Evolutionary conservation across 1,139 yeast genomes (phyloP).

Genomic region (Geotrichum europaeum): DNA sequence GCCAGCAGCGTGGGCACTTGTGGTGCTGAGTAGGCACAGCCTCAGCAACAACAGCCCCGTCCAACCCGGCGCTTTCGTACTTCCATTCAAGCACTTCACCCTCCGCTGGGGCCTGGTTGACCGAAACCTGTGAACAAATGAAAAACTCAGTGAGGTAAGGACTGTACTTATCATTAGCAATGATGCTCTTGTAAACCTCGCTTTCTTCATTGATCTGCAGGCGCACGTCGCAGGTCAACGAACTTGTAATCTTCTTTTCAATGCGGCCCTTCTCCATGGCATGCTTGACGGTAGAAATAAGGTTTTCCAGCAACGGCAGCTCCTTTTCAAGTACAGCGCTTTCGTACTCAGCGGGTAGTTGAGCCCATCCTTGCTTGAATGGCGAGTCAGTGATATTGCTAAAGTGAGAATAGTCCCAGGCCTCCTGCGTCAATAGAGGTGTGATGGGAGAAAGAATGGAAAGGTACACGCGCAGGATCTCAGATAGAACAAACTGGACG

Average conservation of each 20-base stretch:
- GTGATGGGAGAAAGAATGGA: conserved; percentile 71
- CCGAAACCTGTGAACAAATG: conserved; percentile 53
- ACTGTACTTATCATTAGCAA: conserved; percentile 22
- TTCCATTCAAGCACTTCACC: conserved; percentile 27
- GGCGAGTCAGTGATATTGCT: conserved; percentile 44
- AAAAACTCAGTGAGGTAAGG: conserved; percentile 47
- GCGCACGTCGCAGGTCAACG: conserved; percentile 54
- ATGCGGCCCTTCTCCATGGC: conserved; percentile 45
- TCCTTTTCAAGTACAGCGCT: conserved; percentile 31
- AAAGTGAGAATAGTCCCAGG: conserved; percentile 52
- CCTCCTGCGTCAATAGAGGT: conserved; percentile 83
- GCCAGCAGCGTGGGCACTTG: conserved; percentile 96
- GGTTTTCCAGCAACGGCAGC: conserved; percentile 38
- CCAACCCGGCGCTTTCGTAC: conserved; percentile 28
- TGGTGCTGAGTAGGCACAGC: conserved; percentile 43
- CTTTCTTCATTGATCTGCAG: conserved; percentile 30
- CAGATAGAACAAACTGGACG: conserved; percentile 64
- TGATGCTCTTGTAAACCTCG: conserved; percentile 22
- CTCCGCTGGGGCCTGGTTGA: conserved; percentile 32
- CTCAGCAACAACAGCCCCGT: conserved; percentile 37
- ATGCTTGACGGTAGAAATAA: conserved; percentile 48
- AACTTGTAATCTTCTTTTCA: conserved; percentile 50
- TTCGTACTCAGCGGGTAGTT: conserved; percentile 40
- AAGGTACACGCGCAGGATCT: conserved; percentile 56
- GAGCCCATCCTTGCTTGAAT: conserved; percentile 42